These are phyloP conservation scores for Pythium angustatum DNA, from an alignment of 352 stramenopile genomes.

Conservation along the genomic window DNA sequence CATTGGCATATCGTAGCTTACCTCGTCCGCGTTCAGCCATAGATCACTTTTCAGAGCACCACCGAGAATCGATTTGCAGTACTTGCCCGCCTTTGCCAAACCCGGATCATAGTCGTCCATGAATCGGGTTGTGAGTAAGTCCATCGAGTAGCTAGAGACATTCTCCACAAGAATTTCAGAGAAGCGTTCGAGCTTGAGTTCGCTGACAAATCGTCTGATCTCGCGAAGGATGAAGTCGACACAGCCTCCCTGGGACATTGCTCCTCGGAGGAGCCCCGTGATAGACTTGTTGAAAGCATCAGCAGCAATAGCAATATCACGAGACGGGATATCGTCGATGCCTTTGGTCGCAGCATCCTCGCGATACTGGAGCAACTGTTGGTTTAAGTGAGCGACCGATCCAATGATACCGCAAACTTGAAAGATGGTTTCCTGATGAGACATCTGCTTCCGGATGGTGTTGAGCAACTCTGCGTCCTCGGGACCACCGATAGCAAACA, in stretches of 20 bases:
- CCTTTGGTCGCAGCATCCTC: slow-evolving; percentile 21
- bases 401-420: slow-evolving; percentile 52
- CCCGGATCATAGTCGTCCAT: slow-evolving; percentile 44
- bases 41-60: slow-evolving; percentile 43
- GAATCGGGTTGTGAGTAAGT: slow-evolving; percentile 43
- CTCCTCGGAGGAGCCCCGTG: slow-evolving; percentile 36
- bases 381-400: slow-evolving; percentile 38
- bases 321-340: neutral
- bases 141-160: slow-evolving; percentile 48
- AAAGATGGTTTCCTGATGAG: slow-evolving; percentile 57
- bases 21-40: slow-evolving; percentile 39
- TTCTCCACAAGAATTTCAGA: slow-evolving; percentile 33
- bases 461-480: slow-evolving; percentile 58
- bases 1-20: no score
- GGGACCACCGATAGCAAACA: slow-evolving; percentile 46
- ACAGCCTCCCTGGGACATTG: slow-evolving; percentile 32
- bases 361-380: slow-evolving; percentile 31
- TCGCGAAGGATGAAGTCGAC: slow-evolving; percentile 52
- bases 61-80: slow-evolving; percentile 36
- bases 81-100: slow-evolving; percentile 27
- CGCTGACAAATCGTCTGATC: slow-evolving; percentile 34
- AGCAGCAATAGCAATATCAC: slow-evolving; percentile 8
- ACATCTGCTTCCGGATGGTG: slow-evolving; percentile 52
- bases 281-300: slow-evolving; percentile 30
- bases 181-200: slow-evolving; percentile 28